These are phyloP conservation scores for Linnemannia elongata DNA, from an alignment of 192 early-diverging fungal species.

Conservation along the genomic window DNA sequence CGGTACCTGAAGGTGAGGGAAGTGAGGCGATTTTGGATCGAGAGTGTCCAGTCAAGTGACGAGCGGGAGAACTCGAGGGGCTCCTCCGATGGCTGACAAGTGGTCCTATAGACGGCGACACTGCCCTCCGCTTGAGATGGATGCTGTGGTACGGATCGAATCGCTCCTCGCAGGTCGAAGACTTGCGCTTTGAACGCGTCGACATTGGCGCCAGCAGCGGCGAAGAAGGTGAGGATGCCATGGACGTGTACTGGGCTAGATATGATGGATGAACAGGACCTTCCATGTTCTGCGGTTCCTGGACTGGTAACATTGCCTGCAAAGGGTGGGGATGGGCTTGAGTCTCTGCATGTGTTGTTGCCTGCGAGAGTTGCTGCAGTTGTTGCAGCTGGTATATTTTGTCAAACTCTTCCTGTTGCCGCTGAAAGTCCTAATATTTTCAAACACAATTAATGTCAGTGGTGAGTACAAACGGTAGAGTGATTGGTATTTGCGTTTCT, in stretches of 20 bases:
- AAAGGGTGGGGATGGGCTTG: conserved; percentile 31
- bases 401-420: conserved; percentile 46
- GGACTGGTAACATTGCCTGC: conserved; percentile 20
- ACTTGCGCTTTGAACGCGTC: conserved; percentile 40
- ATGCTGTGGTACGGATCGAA: conserved; percentile 52
- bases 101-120: conserved; percentile 51
- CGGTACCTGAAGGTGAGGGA: conserved; percentile 36
- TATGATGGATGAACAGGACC: background rate
- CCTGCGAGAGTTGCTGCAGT: conserved; percentile 24
- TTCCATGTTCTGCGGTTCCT: background rate
- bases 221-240: conserved; percentile 28
- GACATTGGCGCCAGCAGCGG: conserved; percentile 33
- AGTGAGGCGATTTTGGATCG: conserved; percentile 37
- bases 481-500: too few relatives aligned
- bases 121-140: conserved; percentile 46
- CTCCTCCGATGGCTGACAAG: conserved; percentile 38
- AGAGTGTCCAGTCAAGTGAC: conserved; percentile 37
- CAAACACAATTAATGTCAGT: background rate
- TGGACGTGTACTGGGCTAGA: conserved; percentile 2
- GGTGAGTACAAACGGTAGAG: background rate
- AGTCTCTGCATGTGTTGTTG: background rate
- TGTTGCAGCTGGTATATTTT: conserved; percentile 40
- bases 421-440: conserved; percentile 28
- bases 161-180: conserved; percentile 52
- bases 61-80: conserved; percentile 48